Base-by-base conservation (phyloP, 2,329 filamentous ascomycete genomes). In the Colletotrichum gloeosporioides region DNA sequence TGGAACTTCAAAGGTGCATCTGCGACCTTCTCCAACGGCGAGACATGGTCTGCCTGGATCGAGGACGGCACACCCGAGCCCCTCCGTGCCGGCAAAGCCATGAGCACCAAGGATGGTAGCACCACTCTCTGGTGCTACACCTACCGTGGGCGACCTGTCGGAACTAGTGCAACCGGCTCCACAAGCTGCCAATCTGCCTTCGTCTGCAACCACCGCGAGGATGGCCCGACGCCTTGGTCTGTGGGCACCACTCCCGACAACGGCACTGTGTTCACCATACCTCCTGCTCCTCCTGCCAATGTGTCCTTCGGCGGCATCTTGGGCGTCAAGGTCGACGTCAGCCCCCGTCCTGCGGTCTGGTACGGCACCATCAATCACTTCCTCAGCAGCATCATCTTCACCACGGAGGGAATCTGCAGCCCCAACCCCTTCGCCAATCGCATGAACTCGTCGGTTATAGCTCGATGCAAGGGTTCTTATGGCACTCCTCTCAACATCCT, bases 101-200 rank as follows among this genome's bases (percentile, higher is more conserved):
- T 87, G n/a, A 84, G 83, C 31, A 85, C 84, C 78, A 86, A 83
- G 61, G 84, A 86, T 27, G 82, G 83, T 53, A 85, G 84, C 4
- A 81, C 85, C 71, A 82, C 83, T 55, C 81, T 87, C 71, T 85
- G 81, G 75, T 87, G 85, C 79, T 87, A 84, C 82, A 85, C 85
- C 25, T 87, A 87, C 69, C 85, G 84, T 71, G 85, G 84, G 49
- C 84, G 83, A 9, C 84, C 84, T 6, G 78, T 87, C 69, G 86
- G 85, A 68, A 79, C 81, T 10, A 84, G 84, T 67, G 79, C 84
- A 78, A 67, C 68, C 57, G 86, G 86, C 80, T 83, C 82, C 78
- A 87, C 85, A 10, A 80, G 85, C 69, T 87, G 85, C 77, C 82
- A 84, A 80, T 84, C 84, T 53, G 85, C 85, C 5, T 87, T 87